Conservation (phyloP, 2,329 filamentous ascomycete genomes). For the Boeremia lycopersici region DNA sequence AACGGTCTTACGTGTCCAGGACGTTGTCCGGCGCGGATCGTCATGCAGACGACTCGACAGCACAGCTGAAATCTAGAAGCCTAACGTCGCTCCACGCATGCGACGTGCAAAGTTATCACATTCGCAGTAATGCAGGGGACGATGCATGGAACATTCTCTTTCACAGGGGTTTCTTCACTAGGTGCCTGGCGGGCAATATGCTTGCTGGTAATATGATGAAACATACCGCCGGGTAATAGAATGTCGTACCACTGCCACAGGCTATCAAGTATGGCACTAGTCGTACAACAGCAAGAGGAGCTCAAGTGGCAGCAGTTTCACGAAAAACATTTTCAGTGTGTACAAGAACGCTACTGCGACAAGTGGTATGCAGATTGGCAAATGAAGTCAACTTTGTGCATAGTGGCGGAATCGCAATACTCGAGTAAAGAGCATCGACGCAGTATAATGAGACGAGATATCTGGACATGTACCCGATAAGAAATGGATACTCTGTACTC, state of each 20-base stretch:
- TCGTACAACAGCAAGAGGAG: background rate
- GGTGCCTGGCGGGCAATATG: constrained; percentile 1
- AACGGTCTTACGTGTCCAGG: too few species aligned
- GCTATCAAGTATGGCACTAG: background rate
- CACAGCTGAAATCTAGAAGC: background rate
- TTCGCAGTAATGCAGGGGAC: background rate
- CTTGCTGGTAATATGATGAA: background rate
- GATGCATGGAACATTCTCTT: constrained; percentile 5
- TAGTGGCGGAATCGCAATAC: too few species aligned
- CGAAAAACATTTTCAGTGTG: background rate
- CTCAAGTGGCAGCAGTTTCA: background rate
- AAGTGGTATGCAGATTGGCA: too few species aligned
- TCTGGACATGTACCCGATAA: too few species aligned
- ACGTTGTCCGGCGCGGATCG: background rate
- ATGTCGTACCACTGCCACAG: background rate
- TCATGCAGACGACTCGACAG: background rate
- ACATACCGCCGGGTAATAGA: constrained; percentile 11
- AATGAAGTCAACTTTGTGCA: too few species aligned
- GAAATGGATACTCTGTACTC: too few species aligned
- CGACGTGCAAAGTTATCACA: background rate
- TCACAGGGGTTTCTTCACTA: background rate
- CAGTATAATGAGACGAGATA: too few species aligned
- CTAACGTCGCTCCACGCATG: background rate
- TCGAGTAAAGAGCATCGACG: too few species aligned
- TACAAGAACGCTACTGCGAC: background rate